Conservation (phyloP, 306 rosid species). For the Luffa aegyptiaca region DNA sequence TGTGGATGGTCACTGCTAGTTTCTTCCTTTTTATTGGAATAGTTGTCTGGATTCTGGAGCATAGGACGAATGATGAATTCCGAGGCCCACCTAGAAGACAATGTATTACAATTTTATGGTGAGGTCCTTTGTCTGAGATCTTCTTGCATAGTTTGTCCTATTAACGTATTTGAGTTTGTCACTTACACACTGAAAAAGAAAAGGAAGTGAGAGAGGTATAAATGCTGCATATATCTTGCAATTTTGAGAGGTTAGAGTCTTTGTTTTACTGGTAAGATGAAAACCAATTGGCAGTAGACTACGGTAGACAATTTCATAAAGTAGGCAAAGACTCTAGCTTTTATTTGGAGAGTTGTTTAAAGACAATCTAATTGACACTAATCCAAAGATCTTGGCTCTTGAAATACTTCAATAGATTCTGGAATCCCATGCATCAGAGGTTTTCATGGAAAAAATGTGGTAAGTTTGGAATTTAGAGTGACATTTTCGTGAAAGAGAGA, state of each 20-base stretch:
- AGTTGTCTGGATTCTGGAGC: conserved; percentile 90
- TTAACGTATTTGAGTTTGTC: neutral
- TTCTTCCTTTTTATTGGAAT: conserved; percentile 69
- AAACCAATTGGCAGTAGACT: neutral
- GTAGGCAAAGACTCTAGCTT: neutral
- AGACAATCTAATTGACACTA: neutral
- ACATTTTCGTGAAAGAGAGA: neutral
- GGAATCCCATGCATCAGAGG: neutral
- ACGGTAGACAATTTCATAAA: neutral
- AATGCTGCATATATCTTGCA: neutral
- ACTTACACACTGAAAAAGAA: neutral
- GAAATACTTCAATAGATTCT: neutral
- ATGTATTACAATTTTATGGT: conserved; percentile 83
- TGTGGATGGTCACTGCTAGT: conserved; percentile 72
- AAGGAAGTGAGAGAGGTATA: neutral
- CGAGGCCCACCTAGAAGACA: conserved; percentile 81
- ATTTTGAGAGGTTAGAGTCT: neutral
- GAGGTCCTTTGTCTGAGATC: conserved; percentile 27
- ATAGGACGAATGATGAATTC: conserved; percentile 83
- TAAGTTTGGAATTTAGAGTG: neutral
- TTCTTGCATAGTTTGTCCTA: neutral
- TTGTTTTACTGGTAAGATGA: neutral
- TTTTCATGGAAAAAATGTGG: neutral
- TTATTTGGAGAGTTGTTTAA: neutral
- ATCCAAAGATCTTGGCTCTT: neutral